Conservation (phyloP, 1,284 basidiomycete species). For the Pseudozyma pruni region DNA sequence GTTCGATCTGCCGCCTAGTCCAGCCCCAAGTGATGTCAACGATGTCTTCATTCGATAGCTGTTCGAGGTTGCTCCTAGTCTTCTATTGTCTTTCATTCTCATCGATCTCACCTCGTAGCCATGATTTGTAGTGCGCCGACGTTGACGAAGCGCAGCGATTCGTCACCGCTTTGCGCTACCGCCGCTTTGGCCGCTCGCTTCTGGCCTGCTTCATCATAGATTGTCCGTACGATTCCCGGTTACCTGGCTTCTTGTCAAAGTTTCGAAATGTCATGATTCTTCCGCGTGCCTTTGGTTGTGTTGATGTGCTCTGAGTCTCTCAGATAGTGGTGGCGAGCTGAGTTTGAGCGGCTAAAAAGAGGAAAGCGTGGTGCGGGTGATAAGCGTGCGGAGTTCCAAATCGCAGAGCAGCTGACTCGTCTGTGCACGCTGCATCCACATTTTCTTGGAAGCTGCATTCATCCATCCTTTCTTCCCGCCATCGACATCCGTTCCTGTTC, state of each 20-base stretch:
- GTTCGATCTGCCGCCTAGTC: slow-evolving; percentile 23
- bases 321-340: background rate
- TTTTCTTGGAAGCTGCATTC: too few species aligned
- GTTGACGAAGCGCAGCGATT: slow-evolving; percentile 25
- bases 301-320: background rate
- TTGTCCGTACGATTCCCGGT: slow-evolving; percentile 29
- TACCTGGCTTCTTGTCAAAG: slow-evolving; percentile 35
- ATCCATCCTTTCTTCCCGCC: too few species aligned
- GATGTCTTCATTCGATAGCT: slow-evolving; percentile 8
- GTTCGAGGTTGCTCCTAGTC: background rate
- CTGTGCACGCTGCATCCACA: too few species aligned
- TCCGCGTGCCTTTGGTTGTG: background rate
- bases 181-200: slow-evolving; percentile 1
- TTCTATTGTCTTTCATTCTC: slow-evolving; percentile 9
- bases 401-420: too few species aligned
- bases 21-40: slow-evolving; percentile 19
- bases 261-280: slow-evolving; percentile 47
- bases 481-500: too few species aligned
- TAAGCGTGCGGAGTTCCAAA: too few species aligned
- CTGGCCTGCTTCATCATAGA: slow-evolving; percentile 25
- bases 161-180: slow-evolving; percentile 34
- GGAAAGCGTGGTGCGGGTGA: too few species aligned
- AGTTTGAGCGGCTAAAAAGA: too few species aligned
- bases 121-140: background rate
- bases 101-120: slow-evolving; percentile 1